phyloP scores from a whole-genome alignment of 345 rosid species.

The Iberis pinnata region DNA sequence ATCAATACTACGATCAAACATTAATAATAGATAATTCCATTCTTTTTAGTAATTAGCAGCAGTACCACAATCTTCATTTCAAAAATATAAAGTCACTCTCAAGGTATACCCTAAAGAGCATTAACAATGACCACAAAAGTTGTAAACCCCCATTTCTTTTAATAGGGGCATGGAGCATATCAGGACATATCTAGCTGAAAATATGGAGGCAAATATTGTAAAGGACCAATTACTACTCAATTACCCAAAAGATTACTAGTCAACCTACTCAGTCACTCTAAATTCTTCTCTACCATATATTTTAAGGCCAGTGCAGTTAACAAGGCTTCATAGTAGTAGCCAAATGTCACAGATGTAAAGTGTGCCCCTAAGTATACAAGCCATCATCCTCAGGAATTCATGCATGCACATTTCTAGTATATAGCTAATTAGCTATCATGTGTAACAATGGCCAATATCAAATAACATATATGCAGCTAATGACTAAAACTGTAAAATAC shows the following conservation, averaged over 20 bases:
- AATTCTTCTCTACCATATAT: constrained; percentile 13
- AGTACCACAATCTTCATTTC: too few relatives aligned
- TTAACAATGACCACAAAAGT: too few relatives aligned
- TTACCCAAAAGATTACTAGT: constrained; percentile 15
- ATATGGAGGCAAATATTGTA: constrained; percentile 15
- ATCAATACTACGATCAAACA: too few relatives aligned
- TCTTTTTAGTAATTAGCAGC: too few relatives aligned
- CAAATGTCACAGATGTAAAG: background rate
- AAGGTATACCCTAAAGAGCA: too few relatives aligned
- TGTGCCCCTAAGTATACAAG: background rate
- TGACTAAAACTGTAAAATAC: constrained; percentile 3
- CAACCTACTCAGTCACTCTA: constrained; percentile 15
- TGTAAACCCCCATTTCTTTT: too few relatives aligned
- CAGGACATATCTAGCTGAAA: constrained; percentile 11
- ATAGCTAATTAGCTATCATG: constrained; percentile 12
- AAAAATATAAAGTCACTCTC: too few relatives aligned
- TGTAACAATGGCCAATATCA: background rate
- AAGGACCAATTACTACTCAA: constrained; percentile 6
- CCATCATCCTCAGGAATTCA: too few relatives aligned
- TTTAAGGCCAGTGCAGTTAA: constrained; percentile 6
- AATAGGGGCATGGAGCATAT: constrained; percentile 7
- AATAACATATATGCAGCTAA: constrained; percentile 9
- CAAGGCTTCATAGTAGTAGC: background rate
- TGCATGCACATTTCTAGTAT: constrained; percentile 2
- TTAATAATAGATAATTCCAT: too few relatives aligned